Percentiles rank a stretch among this genome's conserved stretches.
These are phyloP conservation scores for Botrytis squamosa DNA, from an alignment of 2,329 filamentous ascomycete species.

Conservation along the genomic window DNA sequence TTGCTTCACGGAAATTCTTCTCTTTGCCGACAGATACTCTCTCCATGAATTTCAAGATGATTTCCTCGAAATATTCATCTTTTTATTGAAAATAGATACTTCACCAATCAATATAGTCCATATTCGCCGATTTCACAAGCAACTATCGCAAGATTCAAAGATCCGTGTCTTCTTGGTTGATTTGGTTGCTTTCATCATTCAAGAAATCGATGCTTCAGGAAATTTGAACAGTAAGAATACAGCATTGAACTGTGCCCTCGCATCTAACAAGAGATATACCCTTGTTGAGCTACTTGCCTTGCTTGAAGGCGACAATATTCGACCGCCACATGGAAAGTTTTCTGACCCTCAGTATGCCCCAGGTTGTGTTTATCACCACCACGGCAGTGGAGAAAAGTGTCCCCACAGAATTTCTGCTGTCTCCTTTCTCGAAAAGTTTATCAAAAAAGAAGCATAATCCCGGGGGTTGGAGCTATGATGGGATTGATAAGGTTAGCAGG, in stretches of 20 bases:
- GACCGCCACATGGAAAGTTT: background rate
- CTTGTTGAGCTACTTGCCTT: background rate
- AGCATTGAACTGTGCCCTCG: background rate
- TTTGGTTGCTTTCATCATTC: background rate
- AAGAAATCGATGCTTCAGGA: background rate
- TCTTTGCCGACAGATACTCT: no score
- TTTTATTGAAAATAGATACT: no score
- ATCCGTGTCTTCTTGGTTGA: background rate
- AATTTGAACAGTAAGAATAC: background rate
- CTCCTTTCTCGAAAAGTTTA: fast-evolving
- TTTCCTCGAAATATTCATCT: no score
- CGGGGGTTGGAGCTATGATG: background rate
- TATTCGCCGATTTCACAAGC: no score
- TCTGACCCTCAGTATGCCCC: background rate
- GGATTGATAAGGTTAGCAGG: background rate
- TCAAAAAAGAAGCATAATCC: background rate
- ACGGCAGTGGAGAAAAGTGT: background rate
- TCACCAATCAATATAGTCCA: no score
- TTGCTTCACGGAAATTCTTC: no score
- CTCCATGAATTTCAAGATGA: no score
- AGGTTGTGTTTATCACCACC: background rate
- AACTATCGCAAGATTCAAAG: background rate
- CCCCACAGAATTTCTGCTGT: fast-evolving
- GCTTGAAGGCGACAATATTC: background rate
- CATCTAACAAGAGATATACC: no score